Percentiles rank a stretch among this genome's conserved stretches.
Conservation (phyloP, 768 basidiomycete species). For the Rhizopogon vesiculosus region DNA sequence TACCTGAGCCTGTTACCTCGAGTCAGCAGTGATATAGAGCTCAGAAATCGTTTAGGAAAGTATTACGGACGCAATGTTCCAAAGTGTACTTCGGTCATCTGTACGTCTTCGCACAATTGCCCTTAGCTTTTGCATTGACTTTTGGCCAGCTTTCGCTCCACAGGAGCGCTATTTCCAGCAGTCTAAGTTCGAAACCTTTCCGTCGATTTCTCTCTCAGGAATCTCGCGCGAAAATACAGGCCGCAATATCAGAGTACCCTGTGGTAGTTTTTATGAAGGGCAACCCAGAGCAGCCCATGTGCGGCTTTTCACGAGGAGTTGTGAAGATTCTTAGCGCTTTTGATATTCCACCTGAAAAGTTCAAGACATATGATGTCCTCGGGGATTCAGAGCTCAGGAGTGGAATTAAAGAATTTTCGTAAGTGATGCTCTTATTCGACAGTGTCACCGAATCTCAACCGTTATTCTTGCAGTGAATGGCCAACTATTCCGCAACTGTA, state of each 20-base stretch:
- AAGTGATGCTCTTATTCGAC: constrained; percentile 30
- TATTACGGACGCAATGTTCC: constrained; percentile 32
- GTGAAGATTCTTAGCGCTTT: constrained; percentile 87
- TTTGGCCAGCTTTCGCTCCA: constrained; percentile 27
- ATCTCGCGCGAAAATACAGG: constrained; percentile 56
- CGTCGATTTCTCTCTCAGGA: constrained; percentile 60
- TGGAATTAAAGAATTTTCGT: constrained; percentile 97
- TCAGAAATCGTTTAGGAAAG: neutral
- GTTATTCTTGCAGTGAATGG: constrained; percentile 68
- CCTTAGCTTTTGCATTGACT: neutral
- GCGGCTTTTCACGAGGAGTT: constrained; percentile 94
- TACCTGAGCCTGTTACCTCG: too few relatives aligned
- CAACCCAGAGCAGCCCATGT: constrained; percentile 78
- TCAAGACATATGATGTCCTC: constrained; percentile 88
- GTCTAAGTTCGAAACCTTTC: neutral
- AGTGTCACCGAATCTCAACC: neutral
- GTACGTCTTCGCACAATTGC: constrained; percentile 25
- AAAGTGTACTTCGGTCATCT: constrained; percentile 39
- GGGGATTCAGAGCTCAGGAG: constrained; percentile 78
- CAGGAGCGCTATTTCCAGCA: constrained; percentile 23
- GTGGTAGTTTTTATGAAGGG: constrained; percentile 99
- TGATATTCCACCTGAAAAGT: constrained; percentile 72
- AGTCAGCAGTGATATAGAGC: too few relatives aligned
- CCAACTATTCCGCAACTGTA: constrained; percentile 97
- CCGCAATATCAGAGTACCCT: constrained; percentile 70